These are phyloP conservation scores for Plasmodium malariae DNA, from an alignment of 169 alveolate genomes.

Conservation along the genomic window DNA sequence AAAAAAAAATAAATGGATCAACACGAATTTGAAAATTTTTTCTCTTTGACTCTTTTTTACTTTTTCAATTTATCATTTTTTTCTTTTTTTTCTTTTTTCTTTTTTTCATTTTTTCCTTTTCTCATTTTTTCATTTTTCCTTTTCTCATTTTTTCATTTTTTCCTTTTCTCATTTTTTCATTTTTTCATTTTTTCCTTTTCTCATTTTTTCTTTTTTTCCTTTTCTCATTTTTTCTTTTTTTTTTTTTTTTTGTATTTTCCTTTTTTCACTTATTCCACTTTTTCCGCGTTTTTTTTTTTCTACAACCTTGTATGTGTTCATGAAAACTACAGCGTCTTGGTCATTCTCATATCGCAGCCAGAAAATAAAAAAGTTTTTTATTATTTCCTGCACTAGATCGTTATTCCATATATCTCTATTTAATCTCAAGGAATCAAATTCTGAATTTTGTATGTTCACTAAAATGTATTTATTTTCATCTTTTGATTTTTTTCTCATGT, in stretches of 20 bases:
- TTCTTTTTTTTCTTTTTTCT: too few relatives aligned
- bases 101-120: too few relatives aligned
- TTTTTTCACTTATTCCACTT: neutral
- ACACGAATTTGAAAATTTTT: neutral
- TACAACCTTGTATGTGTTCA: conserved; percentile 55
- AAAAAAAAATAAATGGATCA: neutral
- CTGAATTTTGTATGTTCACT: conserved; percentile 51
- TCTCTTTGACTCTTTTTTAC: neutral
- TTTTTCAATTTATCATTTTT: neutral
- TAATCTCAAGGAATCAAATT: conserved; percentile 48
- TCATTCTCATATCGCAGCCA: conserved; percentile 65
- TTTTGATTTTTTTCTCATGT: conserved; percentile 37
- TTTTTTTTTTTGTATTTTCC: neutral
- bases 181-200: too few relatives aligned
- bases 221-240: too few relatives aligned
- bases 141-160: neutral
- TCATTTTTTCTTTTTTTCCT: too few relatives aligned
- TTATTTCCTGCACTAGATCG: conserved; percentile 49
- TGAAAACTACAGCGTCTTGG: conserved; percentile 44
- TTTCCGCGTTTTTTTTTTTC: neutral
- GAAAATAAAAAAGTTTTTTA: conserved; percentile 51
- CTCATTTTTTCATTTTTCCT: neutral
- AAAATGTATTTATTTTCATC: conserved; percentile 44
- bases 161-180: neutral
- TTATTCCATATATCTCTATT: conserved; percentile 74